Evolutionary conservation across 169 alveolate species (phyloP).

Genomic region (Plasmodium ovale): DNA sequence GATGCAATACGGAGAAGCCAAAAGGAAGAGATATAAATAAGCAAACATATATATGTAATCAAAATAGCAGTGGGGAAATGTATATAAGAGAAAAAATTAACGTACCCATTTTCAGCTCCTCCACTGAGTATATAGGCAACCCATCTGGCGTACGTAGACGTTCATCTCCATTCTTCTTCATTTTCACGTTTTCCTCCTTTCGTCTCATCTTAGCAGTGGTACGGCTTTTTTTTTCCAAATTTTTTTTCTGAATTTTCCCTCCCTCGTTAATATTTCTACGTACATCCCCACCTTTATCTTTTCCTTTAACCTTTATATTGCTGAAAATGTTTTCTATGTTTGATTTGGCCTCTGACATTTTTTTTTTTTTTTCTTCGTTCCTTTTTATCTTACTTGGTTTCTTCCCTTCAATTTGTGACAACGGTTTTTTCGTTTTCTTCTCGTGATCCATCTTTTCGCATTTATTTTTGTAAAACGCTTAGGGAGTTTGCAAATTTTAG

Average conservation of each 20-base stretch:
- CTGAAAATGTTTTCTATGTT: conserved; percentile 56
- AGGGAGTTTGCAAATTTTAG: no score
- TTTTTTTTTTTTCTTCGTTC: conserved; percentile 37
- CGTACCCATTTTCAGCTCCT: conserved; percentile 85
- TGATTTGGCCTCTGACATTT: conserved; percentile 39
- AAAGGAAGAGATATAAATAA: background rate
- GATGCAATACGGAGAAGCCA: background rate
- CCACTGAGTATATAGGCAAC: conserved; percentile 84
- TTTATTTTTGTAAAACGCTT: background rate
- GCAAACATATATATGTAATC: background rate
- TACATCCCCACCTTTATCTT: no score
- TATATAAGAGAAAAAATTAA: background rate
- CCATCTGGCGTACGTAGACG: conserved; percentile 81
- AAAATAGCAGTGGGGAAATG: no score
- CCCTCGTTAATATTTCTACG: background rate
- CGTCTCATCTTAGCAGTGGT: conserved; percentile 1
- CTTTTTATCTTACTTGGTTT: conserved; percentile 23
- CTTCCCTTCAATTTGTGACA: background rate
- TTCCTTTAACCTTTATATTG: conserved; percentile 46
- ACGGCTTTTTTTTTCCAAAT: conserved; percentile 18
- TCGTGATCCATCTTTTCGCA: background rate
- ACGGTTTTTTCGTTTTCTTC: conserved; percentile 14
- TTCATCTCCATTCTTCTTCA: background rate
- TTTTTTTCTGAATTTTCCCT: conserved; percentile 1
- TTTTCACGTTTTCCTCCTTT: background rate